Evolutionary conservation across 495 filamentous ascomycete genomes (phyloP).

Genomic region (Neurospora sp.): DNA sequence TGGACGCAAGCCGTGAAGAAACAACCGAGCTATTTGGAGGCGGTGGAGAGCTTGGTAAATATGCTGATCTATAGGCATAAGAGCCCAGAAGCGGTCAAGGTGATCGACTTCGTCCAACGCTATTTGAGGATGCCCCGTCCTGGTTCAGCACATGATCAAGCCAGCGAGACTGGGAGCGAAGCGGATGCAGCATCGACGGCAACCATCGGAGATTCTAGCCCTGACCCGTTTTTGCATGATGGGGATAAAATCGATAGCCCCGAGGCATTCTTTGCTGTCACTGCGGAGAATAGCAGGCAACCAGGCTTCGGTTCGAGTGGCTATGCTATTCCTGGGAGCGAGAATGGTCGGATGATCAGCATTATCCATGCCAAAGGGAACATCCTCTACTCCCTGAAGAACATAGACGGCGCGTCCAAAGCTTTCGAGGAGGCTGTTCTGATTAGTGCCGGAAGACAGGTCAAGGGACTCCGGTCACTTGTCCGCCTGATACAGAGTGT

Average conservation of each 20-base stretch:
- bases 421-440: slow-evolving; percentile 94
- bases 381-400: slow-evolving; percentile 87
- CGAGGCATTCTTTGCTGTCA: slow-evolving; percentile 8
- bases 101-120: slow-evolving; percentile 82
- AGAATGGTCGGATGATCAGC: slow-evolving; percentile 89
- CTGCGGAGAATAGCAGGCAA: slow-evolving; percentile 43
- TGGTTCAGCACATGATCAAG: slow-evolving; percentile 6
- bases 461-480: slow-evolving; percentile 64
- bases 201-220: slow-evolving; percentile 7
- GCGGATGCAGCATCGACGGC: slow-evolving; percentile 11
- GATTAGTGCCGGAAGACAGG: slow-evolving; percentile 67
- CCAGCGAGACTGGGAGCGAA: slow-evolving; percentile 14
- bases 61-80: slow-evolving; percentile 75
- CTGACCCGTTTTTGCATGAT: slow-evolving; percentile 15
- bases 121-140: slow-evolving; percentile 45
- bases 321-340: slow-evolving; percentile 74
- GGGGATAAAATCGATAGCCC: slow-evolving; percentile 16
- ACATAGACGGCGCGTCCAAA: slow-evolving; percentile 71
- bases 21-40: slow-evolving; percentile 88
- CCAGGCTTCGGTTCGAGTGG: slow-evolving; percentile 72
- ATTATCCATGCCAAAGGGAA: slow-evolving; percentile 96
- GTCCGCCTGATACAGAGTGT: slow-evolving; percentile 74
- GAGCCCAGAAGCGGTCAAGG: slow-evolving; percentile 74
- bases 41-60: slow-evolving; percentile 89
- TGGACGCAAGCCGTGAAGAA: slow-evolving; percentile 78